Evolutionary conservation across 2,329 filamentous ascomycete genomes (phyloP).

Genomic region (Teratosphaeria viscida): DNA sequence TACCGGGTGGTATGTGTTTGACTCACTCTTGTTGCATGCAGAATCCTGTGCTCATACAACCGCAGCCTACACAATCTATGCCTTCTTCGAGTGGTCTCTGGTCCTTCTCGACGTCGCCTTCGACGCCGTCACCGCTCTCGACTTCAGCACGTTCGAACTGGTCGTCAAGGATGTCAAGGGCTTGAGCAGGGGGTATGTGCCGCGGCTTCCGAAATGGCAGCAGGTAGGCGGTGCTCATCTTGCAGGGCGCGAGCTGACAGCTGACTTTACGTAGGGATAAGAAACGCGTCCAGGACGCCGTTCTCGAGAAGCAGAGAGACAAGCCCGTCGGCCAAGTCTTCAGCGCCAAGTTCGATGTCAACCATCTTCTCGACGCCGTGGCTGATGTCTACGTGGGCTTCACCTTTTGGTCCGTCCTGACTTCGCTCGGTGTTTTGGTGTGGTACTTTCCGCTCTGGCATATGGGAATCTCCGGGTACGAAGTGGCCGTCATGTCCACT

Average conservation of each 20-base stretch:
- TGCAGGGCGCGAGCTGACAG: constrained; percentile 4
- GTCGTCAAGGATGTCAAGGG: constrained; percentile 82
- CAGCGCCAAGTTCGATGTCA: constrained; percentile 60
- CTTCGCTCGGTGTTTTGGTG: constrained; percentile 74
- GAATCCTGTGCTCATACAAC: neutral
- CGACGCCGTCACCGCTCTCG: constrained; percentile 84
- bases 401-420: constrained; percentile 91
- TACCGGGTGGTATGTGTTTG: constrained; percentile 70
- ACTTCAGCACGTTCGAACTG: constrained; percentile 83
- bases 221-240: constrained; percentile 34
- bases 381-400: constrained; percentile 92
- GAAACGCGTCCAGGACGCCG: constrained; percentile 17
- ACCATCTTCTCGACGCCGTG: constrained; percentile 64
- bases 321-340: constrained; percentile 62
- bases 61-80: constrained; percentile 88
- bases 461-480: constrained; percentile 97
- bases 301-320: constrained; percentile 47
- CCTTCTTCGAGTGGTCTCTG: constrained; percentile 95
- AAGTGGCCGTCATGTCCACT: constrained; percentile 76
- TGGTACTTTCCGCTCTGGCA: constrained; percentile 99
- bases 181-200: constrained; percentile 94
- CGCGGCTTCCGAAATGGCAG: constrained; percentile 79
- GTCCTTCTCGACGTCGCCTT: constrained; percentile 94
- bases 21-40: neutral
- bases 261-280: constrained; percentile 15